Percentiles rank a stretch among this genome's conserved stretches.
These are phyloP conservation scores for Quercus tomentella DNA, from an alignment of 331 rosid genomes.

Conservation along the genomic window DNA sequence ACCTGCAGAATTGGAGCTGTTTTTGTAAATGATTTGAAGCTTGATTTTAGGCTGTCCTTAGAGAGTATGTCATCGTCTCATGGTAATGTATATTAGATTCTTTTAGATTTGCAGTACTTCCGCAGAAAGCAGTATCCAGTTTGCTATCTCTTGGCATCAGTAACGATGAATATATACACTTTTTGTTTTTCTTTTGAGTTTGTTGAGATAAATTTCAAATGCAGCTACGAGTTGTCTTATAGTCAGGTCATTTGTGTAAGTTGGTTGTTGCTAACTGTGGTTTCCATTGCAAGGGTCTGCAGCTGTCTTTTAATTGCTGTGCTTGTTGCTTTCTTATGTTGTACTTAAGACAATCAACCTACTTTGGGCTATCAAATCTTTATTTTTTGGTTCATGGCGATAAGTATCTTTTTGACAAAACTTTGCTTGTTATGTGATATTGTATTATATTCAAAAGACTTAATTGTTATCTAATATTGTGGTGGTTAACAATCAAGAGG, in stretches of 20 bases:
- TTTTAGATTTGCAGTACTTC: background rate
- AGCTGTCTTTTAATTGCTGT: too few relatives aligned
- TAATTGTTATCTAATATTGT: too few relatives aligned
- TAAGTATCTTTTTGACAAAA: too few relatives aligned
- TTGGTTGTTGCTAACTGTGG: too few relatives aligned
- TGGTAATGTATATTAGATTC: background rate
- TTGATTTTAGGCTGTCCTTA: background rate
- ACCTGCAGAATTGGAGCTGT: constrained; percentile 34
- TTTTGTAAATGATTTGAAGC: constrained; percentile 53
- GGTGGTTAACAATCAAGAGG: too few relatives aligned
- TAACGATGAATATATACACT: background rate
- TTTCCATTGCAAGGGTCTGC: too few relatives aligned
- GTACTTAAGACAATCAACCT: too few relatives aligned
- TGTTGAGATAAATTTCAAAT: background rate
- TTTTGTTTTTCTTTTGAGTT: background rate
- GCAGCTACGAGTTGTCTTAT: background rate
- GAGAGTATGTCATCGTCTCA: background rate
- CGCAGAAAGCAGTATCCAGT: background rate
- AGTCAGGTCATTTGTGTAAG: background rate
- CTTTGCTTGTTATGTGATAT: too few relatives aligned
- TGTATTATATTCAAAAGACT: too few relatives aligned
- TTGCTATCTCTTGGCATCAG: background rate
- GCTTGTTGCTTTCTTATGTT: too few relatives aligned
- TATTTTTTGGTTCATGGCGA: too few relatives aligned
- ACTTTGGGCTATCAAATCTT: too few relatives aligned